phyloP scores from a whole-genome alignment of 2,329 filamentous ascomycete genomes.

The Aspergillus carbonarius region DNA sequence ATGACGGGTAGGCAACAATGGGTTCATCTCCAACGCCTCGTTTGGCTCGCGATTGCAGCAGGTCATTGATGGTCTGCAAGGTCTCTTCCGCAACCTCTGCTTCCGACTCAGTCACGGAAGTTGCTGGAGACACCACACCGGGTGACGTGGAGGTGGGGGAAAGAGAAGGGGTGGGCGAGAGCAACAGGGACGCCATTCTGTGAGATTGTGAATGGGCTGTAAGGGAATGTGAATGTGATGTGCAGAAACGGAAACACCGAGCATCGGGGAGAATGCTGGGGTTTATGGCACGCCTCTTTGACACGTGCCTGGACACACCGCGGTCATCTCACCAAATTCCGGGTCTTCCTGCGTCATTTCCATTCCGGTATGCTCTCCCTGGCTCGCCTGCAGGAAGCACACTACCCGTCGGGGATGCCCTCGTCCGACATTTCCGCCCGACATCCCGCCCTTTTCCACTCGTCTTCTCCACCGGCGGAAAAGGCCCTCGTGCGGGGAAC shows the following conservation, averaged over 20 bases:
- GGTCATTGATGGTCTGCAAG: constrained; percentile 17
- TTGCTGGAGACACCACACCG: constrained; percentile 6
- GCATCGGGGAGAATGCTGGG: not conserved
- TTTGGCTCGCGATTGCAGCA: constrained; percentile 13
- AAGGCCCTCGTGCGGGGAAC: not conserved
- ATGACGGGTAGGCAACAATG: constrained; percentile 18
- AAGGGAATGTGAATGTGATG: too few relatives aligned
- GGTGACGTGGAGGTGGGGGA: not conserved
- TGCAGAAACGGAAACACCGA: not conserved
- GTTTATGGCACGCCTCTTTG: not conserved
- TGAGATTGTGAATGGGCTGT: too few relatives aligned
- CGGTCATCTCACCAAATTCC: not conserved
- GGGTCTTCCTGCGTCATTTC: not conserved
- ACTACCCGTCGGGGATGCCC: not conserved
- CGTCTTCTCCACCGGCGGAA: not conserved
- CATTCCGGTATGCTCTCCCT: too few relatives aligned
- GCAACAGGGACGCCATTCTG: not conserved
- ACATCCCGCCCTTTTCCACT: not conserved
- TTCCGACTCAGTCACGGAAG: constrained; percentile 1
- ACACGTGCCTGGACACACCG: not conserved
- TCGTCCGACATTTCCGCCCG: not conserved
- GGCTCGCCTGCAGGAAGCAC: not conserved
- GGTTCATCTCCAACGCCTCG: constrained; percentile 10
- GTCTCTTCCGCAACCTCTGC: constrained; percentile 1
- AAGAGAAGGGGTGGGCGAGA: not conserved